phyloP scores from a whole-genome alignment of 2,329 filamentous ascomycete genomes.

The Elsinoe perseae region DNA sequence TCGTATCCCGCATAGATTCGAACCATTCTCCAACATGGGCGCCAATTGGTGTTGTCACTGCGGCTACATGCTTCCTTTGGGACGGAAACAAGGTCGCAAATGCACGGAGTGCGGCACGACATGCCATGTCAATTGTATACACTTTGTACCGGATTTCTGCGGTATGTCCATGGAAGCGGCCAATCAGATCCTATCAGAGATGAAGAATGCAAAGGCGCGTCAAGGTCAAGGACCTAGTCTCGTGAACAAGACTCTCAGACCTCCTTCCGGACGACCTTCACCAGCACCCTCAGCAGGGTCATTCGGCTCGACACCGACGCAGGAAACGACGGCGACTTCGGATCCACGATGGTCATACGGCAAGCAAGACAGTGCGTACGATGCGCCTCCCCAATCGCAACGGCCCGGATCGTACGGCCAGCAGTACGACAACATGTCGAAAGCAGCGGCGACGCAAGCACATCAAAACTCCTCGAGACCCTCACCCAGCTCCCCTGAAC shows the following conservation, averaged over 20 bases:
- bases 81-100: conserved; percentile 88
- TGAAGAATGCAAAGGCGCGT: conserved; percentile 69
- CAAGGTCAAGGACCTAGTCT: conserved; percentile 47
- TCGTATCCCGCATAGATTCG: conserved; percentile 94
- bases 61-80: conserved; percentile 89
- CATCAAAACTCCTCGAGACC: conserved; percentile 8
- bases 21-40: conserved; percentile 92
- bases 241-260: conserved; percentile 59
- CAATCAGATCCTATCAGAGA: conserved; percentile 84
- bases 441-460: conserved; percentile 33
- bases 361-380: conserved; percentile 33
- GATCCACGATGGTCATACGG: conserved; percentile 43
- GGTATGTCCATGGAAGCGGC: conserved; percentile 98
- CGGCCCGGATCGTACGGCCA: conserved; percentile 31
- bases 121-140: conserved; percentile 82
- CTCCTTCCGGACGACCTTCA: conserved; percentile 40
- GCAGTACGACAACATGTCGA: conserved; percentile 14
- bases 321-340: conserved; percentile 28
- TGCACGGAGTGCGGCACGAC: conserved; percentile 92
- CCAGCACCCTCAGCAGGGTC: conserved; percentile 34
- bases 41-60: conserved; percentile 99
- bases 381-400: conserved; percentile 27
- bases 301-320: conserved; percentile 28
- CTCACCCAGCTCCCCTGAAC: conserved; percentile 34
- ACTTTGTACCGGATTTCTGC: conserved; percentile 96